A percentile compares a stretch with the other conserved stretches of the same genome.
phyloP scores from a whole-genome alignment of 371 early-diverging fungal genomes.

The Haplosporangium sp. region DNA sequence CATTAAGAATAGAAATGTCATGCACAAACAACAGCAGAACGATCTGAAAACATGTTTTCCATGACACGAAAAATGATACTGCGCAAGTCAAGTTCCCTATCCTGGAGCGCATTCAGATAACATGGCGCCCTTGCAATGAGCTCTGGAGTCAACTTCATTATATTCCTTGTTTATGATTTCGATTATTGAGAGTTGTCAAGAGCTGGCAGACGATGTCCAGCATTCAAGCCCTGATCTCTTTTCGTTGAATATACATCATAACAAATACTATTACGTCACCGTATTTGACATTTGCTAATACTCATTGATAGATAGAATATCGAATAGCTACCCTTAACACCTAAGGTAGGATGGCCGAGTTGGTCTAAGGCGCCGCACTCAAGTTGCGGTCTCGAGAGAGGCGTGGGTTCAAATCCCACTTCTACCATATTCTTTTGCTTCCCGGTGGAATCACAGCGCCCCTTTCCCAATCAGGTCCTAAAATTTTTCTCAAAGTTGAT shows the following conservation, averaged over 20 bases:
- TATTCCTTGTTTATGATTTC: constrained; percentile 2
- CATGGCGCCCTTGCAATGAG: constrained; percentile 77
- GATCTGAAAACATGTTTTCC: not conserved
- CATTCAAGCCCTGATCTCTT: too few relatives aligned
- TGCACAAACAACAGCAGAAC: not conserved
- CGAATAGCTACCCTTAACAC: too few relatives aligned
- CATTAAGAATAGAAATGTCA: not conserved
- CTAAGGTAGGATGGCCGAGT: constrained; percentile 48
- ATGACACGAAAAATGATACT: constrained; percentile 66
- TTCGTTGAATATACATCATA: not conserved
- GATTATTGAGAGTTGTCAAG: not conserved
- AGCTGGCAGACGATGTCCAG: not conserved
- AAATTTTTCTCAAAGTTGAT: not conserved
- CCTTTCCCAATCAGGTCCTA: not conserved
- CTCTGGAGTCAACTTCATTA: constrained; percentile 87
- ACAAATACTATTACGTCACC: not conserved
- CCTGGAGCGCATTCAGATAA: constrained; percentile 87
- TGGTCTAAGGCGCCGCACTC: not conserved
- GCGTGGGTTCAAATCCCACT: constrained; percentile 55
- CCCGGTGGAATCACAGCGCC: too few relatives aligned
- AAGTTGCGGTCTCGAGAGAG: constrained; percentile 47
- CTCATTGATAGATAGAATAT: too few relatives aligned
- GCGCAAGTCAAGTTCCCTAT: constrained; percentile 91
- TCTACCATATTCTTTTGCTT: constrained; percentile 38
- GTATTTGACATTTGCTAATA: not conserved